Base-by-base conservation (phyloP, 2,329 filamentous ascomycete species). In the Alternaria sp. region DNA sequence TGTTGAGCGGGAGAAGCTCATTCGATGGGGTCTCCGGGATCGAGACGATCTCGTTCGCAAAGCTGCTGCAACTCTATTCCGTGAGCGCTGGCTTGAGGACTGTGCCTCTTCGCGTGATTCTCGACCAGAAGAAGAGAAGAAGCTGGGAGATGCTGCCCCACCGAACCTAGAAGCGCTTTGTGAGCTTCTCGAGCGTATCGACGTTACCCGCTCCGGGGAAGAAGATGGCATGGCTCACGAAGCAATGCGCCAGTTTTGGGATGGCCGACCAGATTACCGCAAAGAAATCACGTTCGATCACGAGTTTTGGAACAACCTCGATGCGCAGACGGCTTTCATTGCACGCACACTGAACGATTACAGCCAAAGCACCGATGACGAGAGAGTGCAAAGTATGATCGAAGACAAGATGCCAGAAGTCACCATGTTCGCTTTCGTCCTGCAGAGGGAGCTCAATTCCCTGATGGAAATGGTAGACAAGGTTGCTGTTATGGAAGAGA, bases 351-450 rank as follows among this genome's bases (percentile, higher is more conserved):
- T 97, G 81, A 98, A 97, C 72, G 91, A 97, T 59, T 98, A 94
- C 72, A 97, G 93, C 75, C 88, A 90, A 0, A 85, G 83, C 21
- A 87, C 92, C 58, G 87, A 87, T 21, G 88, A 92, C 61, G 87
- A 88, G 24, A 92, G 90, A 67, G 90, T 90, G 1, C 88, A 93
- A 67, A 84, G 85, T 10, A 82, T 95, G 45, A 81, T 93, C 1
- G 95, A 98, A 68, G 93, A 97, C 73, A 98, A 97, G 78, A 87
- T 99, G 73, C 95, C 95, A 0, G 94, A 97, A 77, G 93, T 98
- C 48, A 97, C 92, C 1, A 92, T 91, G 68, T 86, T 99, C 26
- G 93, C 92, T 3, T 95, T 92, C 75, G 91, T 92, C 73, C 83
- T 99, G 1, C 88, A 96, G 69, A 88, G 89, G 44, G 93, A 97